These are phyloP conservation scores for Sugiyamaella xylanicola DNA, from an alignment of 1,139 yeast species.

Conservation along the genomic window DNA sequence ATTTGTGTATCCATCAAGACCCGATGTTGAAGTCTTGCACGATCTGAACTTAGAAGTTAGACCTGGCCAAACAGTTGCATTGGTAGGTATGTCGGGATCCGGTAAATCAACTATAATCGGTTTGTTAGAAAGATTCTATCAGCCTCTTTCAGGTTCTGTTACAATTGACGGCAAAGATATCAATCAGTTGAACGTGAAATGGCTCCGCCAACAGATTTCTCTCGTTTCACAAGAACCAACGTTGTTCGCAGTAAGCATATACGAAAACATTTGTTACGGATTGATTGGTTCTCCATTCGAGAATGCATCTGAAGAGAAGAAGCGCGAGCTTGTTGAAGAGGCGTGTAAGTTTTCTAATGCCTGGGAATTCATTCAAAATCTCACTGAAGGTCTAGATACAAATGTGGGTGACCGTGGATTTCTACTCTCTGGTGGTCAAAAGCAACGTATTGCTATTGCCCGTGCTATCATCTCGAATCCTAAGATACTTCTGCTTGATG, in stretches of 20 bases:
- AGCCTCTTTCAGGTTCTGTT: conserved; percentile 61
- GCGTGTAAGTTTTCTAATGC: conserved; percentile 48
- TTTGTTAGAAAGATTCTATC: conserved; percentile 69
- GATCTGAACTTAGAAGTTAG: conserved; percentile 61
- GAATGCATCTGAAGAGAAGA: conserved; percentile 41
- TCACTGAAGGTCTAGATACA: conserved; percentile 52
- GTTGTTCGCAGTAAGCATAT: conserved; percentile 73
- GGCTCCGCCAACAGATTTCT: conserved; percentile 73
- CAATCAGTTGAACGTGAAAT: conserved; percentile 62
- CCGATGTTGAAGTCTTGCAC: conserved; percentile 70
- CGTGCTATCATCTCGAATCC: conserved; percentile 73
- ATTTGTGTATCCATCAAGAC: conserved; percentile 87
- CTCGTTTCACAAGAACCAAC: conserved; percentile 90
- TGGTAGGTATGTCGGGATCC: conserved; percentile 91
- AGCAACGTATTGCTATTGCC: conserved; percentile 87
- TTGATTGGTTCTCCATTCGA: conserved; percentile 57
- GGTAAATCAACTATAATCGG: conserved; percentile 88
- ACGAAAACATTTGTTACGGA: conserved; percentile 80
- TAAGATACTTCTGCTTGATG: conserved; percentile 63
- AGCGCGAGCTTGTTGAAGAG: conserved; percentile 39
- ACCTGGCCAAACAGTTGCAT: conserved; percentile 81
- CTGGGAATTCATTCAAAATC: conserved; percentile 44
- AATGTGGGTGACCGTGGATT: conserved; percentile 57
- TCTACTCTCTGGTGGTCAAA: conserved; percentile 79
- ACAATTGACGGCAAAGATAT: conserved; percentile 68